These are phyloP conservation scores for Ophiostoma sp. DNA, from an alignment of 2,329 filamentous ascomycete species.

Conservation along the genomic window DNA sequence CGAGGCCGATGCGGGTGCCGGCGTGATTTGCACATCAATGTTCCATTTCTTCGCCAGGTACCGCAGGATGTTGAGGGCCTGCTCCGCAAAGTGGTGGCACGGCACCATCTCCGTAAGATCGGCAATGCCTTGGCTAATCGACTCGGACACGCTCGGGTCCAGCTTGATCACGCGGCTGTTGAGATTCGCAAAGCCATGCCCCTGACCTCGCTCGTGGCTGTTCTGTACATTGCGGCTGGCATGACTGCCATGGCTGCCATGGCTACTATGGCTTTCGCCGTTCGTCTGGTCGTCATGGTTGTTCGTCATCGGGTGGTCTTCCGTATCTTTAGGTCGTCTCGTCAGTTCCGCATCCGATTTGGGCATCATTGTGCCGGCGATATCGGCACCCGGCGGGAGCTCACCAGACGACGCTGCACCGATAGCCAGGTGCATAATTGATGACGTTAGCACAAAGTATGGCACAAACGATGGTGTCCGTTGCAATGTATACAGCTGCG, in stretches of 20 bases:
- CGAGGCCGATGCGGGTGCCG: constrained; percentile 16
- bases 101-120: constrained; percentile 57
- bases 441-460: constrained; percentile 56
- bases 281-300: neutral
- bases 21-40: constrained; percentile 45
- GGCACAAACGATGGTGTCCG: constrained; percentile 57
- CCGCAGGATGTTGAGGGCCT: constrained; percentile 55
- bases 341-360: constrained; percentile 1
- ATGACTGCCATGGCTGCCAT: neutral
- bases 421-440: constrained; percentile 57
- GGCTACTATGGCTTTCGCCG: neutral
- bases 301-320: constrained; percentile 8
- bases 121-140: constrained; percentile 50
- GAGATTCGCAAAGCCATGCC: neutral
- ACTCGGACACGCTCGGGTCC: constrained; percentile 40
- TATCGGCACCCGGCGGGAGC: constrained; percentile 18
- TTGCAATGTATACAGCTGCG: constrained; percentile 54
- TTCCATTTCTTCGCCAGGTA: constrained; percentile 56
- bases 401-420: constrained; percentile 36
- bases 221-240: neutral
- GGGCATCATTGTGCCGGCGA: neutral
- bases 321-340: constrained; percentile 4
- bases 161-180: constrained; percentile 25
- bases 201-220: constrained; percentile 3
- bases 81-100: constrained; percentile 56